phyloP scores from a whole-genome alignment of 164 flowering plant genomes.

The Macadamia tetraphylla region DNA sequence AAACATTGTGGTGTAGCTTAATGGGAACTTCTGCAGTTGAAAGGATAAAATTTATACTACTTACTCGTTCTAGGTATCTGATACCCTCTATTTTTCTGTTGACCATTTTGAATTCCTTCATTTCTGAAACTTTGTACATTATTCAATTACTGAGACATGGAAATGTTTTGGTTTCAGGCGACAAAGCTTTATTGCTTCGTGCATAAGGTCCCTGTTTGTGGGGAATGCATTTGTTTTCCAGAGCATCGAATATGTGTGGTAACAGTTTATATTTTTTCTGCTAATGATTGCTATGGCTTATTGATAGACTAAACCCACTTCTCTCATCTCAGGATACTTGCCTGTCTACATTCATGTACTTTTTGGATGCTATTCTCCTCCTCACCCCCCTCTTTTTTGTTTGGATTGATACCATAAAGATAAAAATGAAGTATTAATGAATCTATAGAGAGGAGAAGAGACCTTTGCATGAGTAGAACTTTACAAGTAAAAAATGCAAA shows the following conservation, averaged over 20 bases:
- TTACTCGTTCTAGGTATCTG: neutral
- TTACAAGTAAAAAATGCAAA: too few species aligned
- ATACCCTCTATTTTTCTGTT: neutral
- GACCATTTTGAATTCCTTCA: neutral
- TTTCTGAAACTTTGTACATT: neutral
- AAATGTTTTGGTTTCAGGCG: slow-evolving; percentile 52
- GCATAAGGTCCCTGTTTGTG: slow-evolving; percentile 97
- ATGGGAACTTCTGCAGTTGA: too few species aligned
- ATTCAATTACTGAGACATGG: slow-evolving; percentile 5
- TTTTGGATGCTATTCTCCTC: too few species aligned
- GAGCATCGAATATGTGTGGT: slow-evolving; percentile 99
- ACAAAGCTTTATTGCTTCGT: slow-evolving; percentile 96
- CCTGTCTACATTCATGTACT: neutral
- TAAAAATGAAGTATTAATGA: too few species aligned
- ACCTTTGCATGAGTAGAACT: too few species aligned
- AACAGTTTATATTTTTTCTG: slow-evolving; percentile 9
- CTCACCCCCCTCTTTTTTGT: too few species aligned
- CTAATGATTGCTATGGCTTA: neutral
- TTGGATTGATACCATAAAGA: too few species aligned
- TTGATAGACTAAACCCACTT: too few species aligned
- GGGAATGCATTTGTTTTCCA: slow-evolving; percentile 94
- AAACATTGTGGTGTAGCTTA: too few species aligned
- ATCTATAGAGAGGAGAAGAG: too few species aligned
- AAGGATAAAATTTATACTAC: neutral
- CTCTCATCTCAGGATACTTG: neutral